Conservation (phyloP, 2,329 filamentous ascomycete genomes). For the Berkeleyomyces basicola region DNA sequence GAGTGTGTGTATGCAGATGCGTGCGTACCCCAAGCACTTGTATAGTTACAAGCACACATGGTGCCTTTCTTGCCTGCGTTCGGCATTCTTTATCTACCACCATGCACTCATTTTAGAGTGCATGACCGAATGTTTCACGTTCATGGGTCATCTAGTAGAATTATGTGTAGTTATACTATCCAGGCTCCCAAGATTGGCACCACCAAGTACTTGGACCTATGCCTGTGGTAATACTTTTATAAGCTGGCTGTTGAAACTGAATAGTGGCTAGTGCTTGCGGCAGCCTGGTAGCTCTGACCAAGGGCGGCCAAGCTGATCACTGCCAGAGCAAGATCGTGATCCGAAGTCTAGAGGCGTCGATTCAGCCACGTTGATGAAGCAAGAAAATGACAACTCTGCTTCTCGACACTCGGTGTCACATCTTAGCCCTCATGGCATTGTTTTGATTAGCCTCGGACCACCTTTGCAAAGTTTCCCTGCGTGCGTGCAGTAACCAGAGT, state of each 20-base stretch:
- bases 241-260: background rate
- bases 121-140: background rate
- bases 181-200: no score
- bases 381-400: no score
- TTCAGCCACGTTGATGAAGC: background rate
- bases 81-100: background rate
- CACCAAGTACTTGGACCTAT: no score
- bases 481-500: no score
- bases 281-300: background rate
- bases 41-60: no score
- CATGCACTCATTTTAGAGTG: background rate
- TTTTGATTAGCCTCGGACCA: no score
- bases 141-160: background rate
- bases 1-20: background rate
- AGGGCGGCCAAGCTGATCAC: background rate
- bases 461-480: no score
- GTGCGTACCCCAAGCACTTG: no score
- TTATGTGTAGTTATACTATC: background rate
- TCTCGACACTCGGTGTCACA: background rate
- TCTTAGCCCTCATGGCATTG: background rate
- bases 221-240: no score
- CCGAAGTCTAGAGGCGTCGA: background rate
- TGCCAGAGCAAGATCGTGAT: background rate
- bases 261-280: background rate
- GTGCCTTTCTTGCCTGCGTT: background rate